Conservation (phyloP, 805 yeast species). For the Metschnikowia anglica region DNA sequence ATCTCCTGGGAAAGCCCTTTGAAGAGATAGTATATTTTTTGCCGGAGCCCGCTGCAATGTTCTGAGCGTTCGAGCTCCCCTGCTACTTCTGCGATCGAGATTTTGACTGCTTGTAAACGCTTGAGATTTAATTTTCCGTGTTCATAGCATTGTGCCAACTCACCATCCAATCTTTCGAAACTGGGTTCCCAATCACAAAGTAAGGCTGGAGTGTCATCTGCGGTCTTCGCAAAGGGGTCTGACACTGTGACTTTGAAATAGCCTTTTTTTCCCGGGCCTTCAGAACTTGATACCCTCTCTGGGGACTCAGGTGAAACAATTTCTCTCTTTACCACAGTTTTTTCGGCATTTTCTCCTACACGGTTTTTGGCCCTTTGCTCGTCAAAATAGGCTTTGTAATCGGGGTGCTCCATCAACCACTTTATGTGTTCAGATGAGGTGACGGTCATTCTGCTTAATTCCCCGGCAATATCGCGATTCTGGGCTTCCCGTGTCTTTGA, state of each 20-base stretch:
- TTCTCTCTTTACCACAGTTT: no score
- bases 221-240: background rate
- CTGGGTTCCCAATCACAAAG: background rate
- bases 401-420: background rate
- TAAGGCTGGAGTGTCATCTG: background rate
- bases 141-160: background rate
- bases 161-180: background rate
- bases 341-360: no score
- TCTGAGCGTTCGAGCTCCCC: background rate
- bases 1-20: background rate
- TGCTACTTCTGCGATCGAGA: background rate
- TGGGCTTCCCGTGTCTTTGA: background rate
- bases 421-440: background rate
- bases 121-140: background rate
- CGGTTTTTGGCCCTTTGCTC: background rate
- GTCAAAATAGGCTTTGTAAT: background rate
- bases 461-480: no score
- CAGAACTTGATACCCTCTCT: no score
- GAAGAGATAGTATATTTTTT: background rate
- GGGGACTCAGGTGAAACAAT: no score
- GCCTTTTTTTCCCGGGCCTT: no score
- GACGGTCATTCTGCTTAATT: no score
- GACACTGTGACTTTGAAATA: no score
- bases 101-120: background rate
- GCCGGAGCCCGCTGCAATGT: background rate